Percentiles rank a stretch among this genome's conserved stretches.
phyloP scores from a whole-genome alignment of 1,139 yeast genomes.

The Hanseniaspora sp. region DNA sequence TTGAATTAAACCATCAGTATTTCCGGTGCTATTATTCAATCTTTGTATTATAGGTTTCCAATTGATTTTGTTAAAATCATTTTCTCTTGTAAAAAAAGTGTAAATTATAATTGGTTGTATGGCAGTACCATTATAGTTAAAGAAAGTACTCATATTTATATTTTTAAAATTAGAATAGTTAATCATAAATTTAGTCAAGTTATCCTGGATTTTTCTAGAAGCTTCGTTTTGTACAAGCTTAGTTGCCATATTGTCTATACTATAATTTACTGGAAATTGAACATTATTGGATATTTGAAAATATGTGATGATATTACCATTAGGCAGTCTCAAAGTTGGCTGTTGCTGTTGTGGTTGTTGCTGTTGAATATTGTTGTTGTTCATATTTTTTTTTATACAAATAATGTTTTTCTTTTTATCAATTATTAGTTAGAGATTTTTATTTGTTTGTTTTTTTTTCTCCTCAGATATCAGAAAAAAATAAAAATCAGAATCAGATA shows the following conservation, averaged over 20 bases:
- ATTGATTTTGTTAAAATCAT: slow-evolving; percentile 12
- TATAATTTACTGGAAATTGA: slow-evolving; percentile 11
- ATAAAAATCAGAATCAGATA: too few species aligned
- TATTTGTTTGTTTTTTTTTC: too few species aligned
- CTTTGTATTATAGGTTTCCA: slow-evolving; percentile 14
- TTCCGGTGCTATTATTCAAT: neutral
- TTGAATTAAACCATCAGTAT: slow-evolving; percentile 1
- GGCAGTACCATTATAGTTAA: slow-evolving; percentile 6
- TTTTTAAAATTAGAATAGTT: slow-evolving; percentile 15
- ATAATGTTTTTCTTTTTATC: slow-evolving; percentile 15
- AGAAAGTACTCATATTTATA: neutral
- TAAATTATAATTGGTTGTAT: slow-evolving; percentile 13
- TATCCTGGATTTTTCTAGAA: slow-evolving; percentile 17
- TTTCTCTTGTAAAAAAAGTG: slow-evolving; percentile 12
- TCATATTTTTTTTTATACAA: slow-evolving; percentile 11
- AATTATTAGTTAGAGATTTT: slow-evolving; percentile 18
- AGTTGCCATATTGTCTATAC: slow-evolving; percentile 11
- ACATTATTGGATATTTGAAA: neutral
- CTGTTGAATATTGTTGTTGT: slow-evolving; percentile 9
- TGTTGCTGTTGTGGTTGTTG: slow-evolving; percentile 9
- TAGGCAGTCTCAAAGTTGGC: slow-evolving; percentile 3
- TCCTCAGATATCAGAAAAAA: too few species aligned
- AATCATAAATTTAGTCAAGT: slow-evolving; percentile 17
- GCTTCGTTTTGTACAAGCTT: slow-evolving; percentile 19
- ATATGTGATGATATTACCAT: neutral